Conservation (phyloP, 345 rosid genomes). For the Conringia planisiliqua region DNA sequence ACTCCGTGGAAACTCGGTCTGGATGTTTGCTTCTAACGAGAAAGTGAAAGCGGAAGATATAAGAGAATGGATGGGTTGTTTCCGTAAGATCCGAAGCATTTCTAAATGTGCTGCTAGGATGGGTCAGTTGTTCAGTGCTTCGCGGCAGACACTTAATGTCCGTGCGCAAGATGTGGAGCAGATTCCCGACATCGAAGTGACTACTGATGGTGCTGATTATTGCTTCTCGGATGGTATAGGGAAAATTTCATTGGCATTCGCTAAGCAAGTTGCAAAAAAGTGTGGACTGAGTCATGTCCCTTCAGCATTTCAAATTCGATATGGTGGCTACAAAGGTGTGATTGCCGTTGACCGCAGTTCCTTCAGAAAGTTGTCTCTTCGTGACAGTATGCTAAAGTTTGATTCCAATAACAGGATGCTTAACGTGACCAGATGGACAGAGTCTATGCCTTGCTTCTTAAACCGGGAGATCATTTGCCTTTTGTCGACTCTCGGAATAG, state of each 20-base stretch:
- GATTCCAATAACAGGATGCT: slow-evolving; percentile 85
- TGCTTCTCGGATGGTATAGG: slow-evolving; percentile 99
- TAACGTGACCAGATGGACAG: slow-evolving; percentile 81
- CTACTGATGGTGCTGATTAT: slow-evolving; percentile 48
- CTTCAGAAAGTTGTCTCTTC: slow-evolving; percentile 73
- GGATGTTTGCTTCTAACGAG: slow-evolving; percentile 96
- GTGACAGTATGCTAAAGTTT: slow-evolving; percentile 79
- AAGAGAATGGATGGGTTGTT: slow-evolving; percentile 98
- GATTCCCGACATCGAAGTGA: slow-evolving; percentile 64
- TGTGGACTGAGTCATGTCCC: slow-evolving; percentile 74
- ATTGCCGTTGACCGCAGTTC: slow-evolving; percentile 72
- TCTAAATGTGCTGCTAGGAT: slow-evolving; percentile 96
- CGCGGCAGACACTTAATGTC: slow-evolving; percentile 65
- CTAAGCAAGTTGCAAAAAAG: slow-evolving; percentile 68
- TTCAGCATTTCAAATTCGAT: slow-evolving; percentile 94
- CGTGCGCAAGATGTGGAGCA: slow-evolving; percentile 66
- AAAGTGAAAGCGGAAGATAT: slow-evolving; percentile 70
- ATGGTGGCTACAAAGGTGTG: slow-evolving; percentile 95
- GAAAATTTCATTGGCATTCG: slow-evolving; percentile 72
- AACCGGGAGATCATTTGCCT: slow-evolving; percentile 79
- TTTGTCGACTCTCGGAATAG: neutral
- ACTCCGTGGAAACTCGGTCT: slow-evolving; percentile 77
- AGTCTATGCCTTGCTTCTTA: slow-evolving; percentile 82
- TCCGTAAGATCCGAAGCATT: slow-evolving; percentile 64
- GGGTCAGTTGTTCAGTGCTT: slow-evolving; percentile 79